Base-by-base conservation (phyloP, 768 basidiomycete genomes). In the Exsudoporus frostii region DNA sequence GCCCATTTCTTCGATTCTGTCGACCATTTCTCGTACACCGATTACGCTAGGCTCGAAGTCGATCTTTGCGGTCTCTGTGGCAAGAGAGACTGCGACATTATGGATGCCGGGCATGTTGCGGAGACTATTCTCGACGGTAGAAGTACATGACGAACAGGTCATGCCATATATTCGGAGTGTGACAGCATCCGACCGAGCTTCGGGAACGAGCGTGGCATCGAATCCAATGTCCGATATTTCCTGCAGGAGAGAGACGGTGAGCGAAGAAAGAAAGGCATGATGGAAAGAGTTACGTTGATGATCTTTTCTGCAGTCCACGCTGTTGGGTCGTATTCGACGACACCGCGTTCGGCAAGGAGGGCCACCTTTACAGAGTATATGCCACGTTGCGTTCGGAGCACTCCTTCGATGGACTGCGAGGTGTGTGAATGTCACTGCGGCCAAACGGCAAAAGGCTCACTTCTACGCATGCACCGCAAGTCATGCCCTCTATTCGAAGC, bases 141-240 rank as follows among this genome's bases (percentile, higher is more conserved):
- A 80, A 3, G 85, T 88, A 62, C 92, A 95, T 9, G 90, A 81
- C 19, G 86, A 83, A 65, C 89, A 92, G 29, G 88, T 93, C 93
- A 96, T 94, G 67, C 92, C 93, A 65, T 89, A 95, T 65, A 96
- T 80, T 32, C 86, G 84, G 22, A 96, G 78, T 13, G 80, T 85
- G 47, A 93, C 78, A 1, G 76, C 75, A 63, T 95, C 90, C 6
- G 81, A 76, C 19, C 81, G 79, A 39, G 76, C 67, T 2, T 81
- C 76, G 0, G 86, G 86, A 44, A 96, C 84, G 47, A 84, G 75
- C 0, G 86, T 82, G 2, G 93, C 91, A 68, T 92, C 93, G 65
- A 97, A 97, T 9, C 93, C 93, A 50, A 94, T 86, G 71, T 95
- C 92, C 4, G 86, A 88, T 54, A 96, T 92, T 80, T 94, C 93